These are phyloP conservation scores for Chlorella sp. DNA, from an alignment of 139 green algal species.

Conservation along the genomic window DNA sequence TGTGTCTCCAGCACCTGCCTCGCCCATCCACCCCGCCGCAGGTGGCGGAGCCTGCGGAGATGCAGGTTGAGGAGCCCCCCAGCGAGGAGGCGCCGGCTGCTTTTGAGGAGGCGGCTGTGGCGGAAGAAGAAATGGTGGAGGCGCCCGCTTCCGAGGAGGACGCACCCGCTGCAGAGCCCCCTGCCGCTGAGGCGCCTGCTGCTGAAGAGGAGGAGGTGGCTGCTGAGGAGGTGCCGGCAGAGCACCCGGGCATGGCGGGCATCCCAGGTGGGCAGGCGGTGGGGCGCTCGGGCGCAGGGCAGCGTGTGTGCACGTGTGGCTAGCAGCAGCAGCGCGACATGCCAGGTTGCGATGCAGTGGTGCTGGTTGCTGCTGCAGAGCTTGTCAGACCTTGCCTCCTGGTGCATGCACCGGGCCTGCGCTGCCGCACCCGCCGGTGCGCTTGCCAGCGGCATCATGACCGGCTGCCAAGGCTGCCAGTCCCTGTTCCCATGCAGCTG, in stretches of 20 bases:
- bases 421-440: too few species aligned
- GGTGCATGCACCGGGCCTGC: too few species aligned
- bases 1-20: background rate
- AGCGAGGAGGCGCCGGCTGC: background rate
- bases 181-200: background rate
- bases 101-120: background rate
- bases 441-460: too few species aligned
- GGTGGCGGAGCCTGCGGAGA: slow-evolving; percentile 7
- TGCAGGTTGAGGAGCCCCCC: slow-evolving; percentile 10
- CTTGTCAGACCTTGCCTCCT: too few species aligned
- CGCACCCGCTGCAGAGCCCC: background rate
- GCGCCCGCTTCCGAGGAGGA: background rate
- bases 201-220: background rate
- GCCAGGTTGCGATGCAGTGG: too few species aligned
- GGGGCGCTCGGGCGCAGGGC: background rate
- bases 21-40: background rate
- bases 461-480: too few species aligned
- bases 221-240: background rate
- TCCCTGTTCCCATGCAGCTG: background rate
- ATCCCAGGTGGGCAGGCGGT: background rate
- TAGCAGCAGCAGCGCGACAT: too few species aligned
- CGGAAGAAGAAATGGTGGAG: background rate
- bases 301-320: background rate
- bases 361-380: too few species aligned
- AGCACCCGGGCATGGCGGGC: slow-evolving; percentile 21